phyloP scores from a whole-genome alignment of 2,329 filamentous ascomycete species.

The Ophiostoma sp. region DNA sequence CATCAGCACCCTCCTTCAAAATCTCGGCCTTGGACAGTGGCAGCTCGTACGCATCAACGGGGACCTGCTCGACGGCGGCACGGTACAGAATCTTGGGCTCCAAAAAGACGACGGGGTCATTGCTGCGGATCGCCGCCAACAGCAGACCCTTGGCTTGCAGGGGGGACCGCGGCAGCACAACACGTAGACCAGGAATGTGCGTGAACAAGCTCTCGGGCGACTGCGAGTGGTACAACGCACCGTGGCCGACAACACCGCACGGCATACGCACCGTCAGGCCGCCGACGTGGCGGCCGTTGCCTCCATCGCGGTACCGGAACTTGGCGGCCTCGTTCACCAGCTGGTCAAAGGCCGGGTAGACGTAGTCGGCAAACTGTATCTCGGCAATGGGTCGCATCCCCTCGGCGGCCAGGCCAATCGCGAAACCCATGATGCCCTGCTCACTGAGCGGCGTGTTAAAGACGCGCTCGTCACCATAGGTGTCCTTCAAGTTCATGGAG shows the following conservation, averaged over 20 bases:
- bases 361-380: conserved; percentile 94
- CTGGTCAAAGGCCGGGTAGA: conserved; percentile 91
- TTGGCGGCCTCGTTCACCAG: conserved; percentile 93
- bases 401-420: conserved; percentile 83
- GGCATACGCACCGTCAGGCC: conserved; percentile 89
- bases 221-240: conserved; percentile 84
- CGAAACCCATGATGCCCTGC: conserved; percentile 93
- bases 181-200: conserved; percentile 80
- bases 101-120: conserved; percentile 89
- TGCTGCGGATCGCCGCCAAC: conserved; percentile 71
- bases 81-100: conserved; percentile 93
- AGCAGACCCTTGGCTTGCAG: conserved; percentile 86
- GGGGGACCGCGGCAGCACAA: conserved; percentile 83
- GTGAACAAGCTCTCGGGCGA: conserved; percentile 86
- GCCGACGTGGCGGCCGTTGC: conserved; percentile 62
- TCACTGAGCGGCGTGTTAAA: conserved; percentile 96
- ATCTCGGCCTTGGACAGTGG: conserved; percentile 85
- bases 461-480: conserved; percentile 82
- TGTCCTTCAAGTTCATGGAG: conserved; percentile 84
- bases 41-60: conserved; percentile 75
- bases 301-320: conserved; percentile 73
- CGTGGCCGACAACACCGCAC: conserved; percentile 84
- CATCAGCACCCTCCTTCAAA: conserved; percentile 73
- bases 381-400: conserved; percentile 92
- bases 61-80: conserved; percentile 88